A percentile compares a stretch with the other conserved stretches of the same genome.
phyloP scores from a whole-genome alignment of 345 rosid species.

The Stellera chamaejasme region DNA sequence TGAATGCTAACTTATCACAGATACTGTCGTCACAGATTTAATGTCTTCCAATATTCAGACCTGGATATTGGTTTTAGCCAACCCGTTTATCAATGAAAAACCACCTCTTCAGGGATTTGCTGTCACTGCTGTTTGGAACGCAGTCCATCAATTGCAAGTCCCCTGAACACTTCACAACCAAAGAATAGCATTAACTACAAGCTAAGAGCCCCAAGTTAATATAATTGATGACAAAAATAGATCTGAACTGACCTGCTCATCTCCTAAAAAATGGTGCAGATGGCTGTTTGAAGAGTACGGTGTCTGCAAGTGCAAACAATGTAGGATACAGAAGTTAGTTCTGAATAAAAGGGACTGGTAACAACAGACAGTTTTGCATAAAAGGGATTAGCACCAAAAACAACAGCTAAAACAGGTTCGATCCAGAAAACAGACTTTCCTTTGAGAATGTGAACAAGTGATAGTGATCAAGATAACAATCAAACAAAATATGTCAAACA shows the following conservation, averaged over 20 bases:
- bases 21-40: constrained; percentile 8
- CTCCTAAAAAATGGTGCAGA: constrained; percentile 1
- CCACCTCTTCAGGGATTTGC: constrained; percentile 37
- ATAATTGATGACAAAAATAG: not conserved
- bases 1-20: constrained; percentile 3
- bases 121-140: constrained; percentile 23
- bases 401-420: too few relatives aligned
- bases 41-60: constrained; percentile 14
- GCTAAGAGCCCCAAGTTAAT: constrained; percentile 1
- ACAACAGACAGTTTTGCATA: too few relatives aligned
- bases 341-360: too few relatives aligned
- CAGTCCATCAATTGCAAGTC: constrained; percentile 29
- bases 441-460: too few relatives aligned
- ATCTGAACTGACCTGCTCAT: constrained; percentile 23
- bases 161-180: constrained; percentile 17
- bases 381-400: too few relatives aligned
- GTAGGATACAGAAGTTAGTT: too few relatives aligned
- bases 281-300: not conserved
- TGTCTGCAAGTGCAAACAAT: constrained; percentile 11
- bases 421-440: too few relatives aligned
- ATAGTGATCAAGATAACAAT: too few relatives aligned
- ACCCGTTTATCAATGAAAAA: constrained; percentile 41
- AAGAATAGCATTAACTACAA: constrained; percentile 7
- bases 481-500: too few relatives aligned
- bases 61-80: constrained; percentile 18